phyloP scores from a whole-genome alignment of 108 stramenopile genomes.

The Cyclostephanos tholiformis region DNA sequence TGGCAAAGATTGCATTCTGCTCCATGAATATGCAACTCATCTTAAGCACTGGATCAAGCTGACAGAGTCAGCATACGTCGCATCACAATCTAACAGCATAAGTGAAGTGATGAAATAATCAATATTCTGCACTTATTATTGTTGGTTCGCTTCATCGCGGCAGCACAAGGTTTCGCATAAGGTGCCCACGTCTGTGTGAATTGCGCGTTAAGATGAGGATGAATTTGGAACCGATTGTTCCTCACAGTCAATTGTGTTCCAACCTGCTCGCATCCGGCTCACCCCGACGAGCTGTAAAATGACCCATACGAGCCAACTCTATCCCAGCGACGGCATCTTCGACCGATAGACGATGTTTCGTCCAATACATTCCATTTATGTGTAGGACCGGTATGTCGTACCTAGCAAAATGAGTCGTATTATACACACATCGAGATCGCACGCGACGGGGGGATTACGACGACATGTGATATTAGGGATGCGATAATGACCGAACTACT shows the following conservation, averaged over 20 bases:
- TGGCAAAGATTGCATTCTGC: too few relatives aligned
- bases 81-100: too few relatives aligned
- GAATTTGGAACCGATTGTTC: too few relatives aligned
- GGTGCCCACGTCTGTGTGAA: too few relatives aligned
- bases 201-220: too few relatives aligned
- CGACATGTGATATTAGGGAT: not conserved
- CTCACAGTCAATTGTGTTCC: conserved; percentile 32
- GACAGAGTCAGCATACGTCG: too few relatives aligned
- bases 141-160: too few relatives aligned
- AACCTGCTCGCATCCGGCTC: conserved; percentile 75
- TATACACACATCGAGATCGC: not conserved
- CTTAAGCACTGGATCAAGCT: too few relatives aligned
- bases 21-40: too few relatives aligned
- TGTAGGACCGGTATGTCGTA: conserved; percentile 89
- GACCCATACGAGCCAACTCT: conserved; percentile 44
- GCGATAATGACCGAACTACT: not conserved
- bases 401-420: not conserved
- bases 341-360: conserved; percentile 66
- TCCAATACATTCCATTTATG: conserved; percentile 74
- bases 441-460: not conserved
- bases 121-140: too few relatives aligned
- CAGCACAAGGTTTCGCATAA: too few relatives aligned
- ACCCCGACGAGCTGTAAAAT: conserved; percentile 55
- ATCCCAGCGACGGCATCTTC: conserved; percentile 66
- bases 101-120: too few relatives aligned